phyloP scores from a whole-genome alignment of 73 alveolate species.

The Uronychia binucleata region DNA sequence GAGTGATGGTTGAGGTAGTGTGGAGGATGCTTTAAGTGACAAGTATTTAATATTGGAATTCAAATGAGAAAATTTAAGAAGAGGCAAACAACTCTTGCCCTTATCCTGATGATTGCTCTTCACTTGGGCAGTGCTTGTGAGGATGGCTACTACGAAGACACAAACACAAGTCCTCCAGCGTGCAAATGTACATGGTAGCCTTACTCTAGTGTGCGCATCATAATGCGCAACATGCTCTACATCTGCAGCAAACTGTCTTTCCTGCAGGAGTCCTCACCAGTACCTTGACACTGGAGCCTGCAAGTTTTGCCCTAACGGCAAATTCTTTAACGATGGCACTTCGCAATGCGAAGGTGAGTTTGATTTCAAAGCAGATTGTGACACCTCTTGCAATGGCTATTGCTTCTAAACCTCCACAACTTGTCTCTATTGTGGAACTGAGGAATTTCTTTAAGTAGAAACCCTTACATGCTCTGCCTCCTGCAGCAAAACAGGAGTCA shows the following conservation, averaged over 20 bases:
- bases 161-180: background rate
- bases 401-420: background rate
- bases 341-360: background rate
- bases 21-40: too few species aligned
- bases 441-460: background rate
- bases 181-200: background rate
- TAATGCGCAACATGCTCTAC: background rate
- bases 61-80: too few species aligned
- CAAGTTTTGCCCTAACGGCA: background rate
- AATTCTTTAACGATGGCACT: background rate
- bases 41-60: too few species aligned
- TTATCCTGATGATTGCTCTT: too few species aligned
- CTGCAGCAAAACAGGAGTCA: background rate
- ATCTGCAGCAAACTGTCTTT: background rate
- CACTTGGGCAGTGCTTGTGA: background rate
- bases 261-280: background rate
- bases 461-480: background rate
- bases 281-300: background rate
- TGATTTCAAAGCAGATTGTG: background rate
- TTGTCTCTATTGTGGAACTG: background rate
- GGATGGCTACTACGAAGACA: background rate
- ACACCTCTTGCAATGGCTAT: background rate
- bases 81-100: too few species aligned
- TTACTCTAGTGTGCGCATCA: background rate
- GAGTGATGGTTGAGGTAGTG: too few species aligned